A percentile compares a stretch with the other conserved stretches of the same genome.
phyloP scores from a whole-genome alignment of 2,329 filamentous ascomycete genomes.

The Colletotrichum horii region DNA sequence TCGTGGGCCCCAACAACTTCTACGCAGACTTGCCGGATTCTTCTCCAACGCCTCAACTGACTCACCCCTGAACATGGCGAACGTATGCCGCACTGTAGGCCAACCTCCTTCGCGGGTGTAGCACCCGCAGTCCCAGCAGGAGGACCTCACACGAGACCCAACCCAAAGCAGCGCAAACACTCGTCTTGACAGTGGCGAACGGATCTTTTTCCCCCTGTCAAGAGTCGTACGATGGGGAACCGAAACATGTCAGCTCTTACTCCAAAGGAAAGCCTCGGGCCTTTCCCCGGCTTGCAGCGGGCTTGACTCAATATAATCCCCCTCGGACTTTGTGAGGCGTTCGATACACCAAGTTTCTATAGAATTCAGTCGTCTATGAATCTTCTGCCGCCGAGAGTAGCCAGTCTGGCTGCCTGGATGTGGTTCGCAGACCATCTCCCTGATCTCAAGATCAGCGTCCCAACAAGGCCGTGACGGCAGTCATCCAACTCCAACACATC shows the following conservation, averaged over 20 bases:
- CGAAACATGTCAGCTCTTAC: not conserved
- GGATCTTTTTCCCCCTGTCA: not conserved
- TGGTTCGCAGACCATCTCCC: not conserved
- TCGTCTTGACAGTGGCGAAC: not conserved
- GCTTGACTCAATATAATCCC: not conserved
- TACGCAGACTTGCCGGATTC: not conserved
- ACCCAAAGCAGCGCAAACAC: not conserved
- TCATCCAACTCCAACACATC: not conserved
- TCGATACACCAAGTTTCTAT: not conserved
- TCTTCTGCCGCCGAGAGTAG: not conserved
- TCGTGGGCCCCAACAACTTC: not conserved
- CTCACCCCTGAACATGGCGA: not conserved
- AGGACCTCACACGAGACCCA: not conserved
- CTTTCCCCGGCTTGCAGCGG: not conserved
- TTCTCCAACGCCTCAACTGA: not conserved
- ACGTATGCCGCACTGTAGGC: not conserved
- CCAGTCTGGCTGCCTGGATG: not conserved
- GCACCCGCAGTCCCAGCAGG: not conserved
- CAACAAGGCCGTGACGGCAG: not conserved
- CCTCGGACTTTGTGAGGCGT: not conserved
- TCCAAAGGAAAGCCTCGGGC: not conserved
- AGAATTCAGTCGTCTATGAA: not conserved
- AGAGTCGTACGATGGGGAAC: not conserved
- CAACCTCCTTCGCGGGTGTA: not conserved
- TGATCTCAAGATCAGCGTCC: not conserved